Conservation (phyloP, 257 asterid genomes). For the Rhazya stricta region DNA sequence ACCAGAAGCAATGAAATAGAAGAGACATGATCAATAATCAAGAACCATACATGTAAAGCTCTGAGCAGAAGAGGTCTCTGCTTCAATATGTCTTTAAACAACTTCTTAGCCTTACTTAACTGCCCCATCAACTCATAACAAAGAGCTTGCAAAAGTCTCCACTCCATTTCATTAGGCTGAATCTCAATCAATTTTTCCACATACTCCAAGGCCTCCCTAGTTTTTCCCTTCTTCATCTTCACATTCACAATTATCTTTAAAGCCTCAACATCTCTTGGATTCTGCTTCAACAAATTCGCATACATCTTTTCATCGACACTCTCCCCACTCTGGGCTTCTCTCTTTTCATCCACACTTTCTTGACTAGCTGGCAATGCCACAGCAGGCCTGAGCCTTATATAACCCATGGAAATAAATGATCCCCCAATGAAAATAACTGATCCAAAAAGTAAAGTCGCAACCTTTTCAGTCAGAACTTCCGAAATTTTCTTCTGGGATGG, state of each 20-base stretch:
- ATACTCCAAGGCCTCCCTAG: slow-evolving; percentile 54
- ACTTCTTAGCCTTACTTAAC: slow-evolving; percentile 61
- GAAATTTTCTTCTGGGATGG: slow-evolving; percentile 30
- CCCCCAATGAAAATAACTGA: slow-evolving; percentile 61
- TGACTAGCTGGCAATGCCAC: slow-evolving; percentile 46
- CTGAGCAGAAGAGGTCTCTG: slow-evolving; percentile 78
- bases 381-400: slow-evolving; percentile 36
- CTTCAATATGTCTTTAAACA: slow-evolving; percentile 63
- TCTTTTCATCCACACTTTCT: slow-evolving; percentile 38
- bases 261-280: slow-evolving; percentile 49
- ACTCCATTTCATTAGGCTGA: slow-evolving; percentile 76
- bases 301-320: slow-evolving; percentile 56
- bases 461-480: slow-evolving; percentile 30
- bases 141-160: slow-evolving; percentile 92
- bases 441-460: slow-evolving; percentile 55
- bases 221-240: slow-evolving; percentile 79
- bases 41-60: slow-evolving; percentile 77
- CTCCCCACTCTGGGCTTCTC: slow-evolving; percentile 17
- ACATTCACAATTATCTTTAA: slow-evolving; percentile 64
- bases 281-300: slow-evolving; percentile 46
- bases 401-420: slow-evolving; percentile 48
- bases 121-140: slow-evolving; percentile 87
- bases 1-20: neutral
- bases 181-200: slow-evolving; percentile 68
- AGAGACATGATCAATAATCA: neutral